A percentile compares a stretch with the other conserved stretches of the same genome.
Evolutionary conservation across 2,329 filamentous ascomycete species (phyloP).

Genomic region (Diaporthe aspalathi): DNA sequence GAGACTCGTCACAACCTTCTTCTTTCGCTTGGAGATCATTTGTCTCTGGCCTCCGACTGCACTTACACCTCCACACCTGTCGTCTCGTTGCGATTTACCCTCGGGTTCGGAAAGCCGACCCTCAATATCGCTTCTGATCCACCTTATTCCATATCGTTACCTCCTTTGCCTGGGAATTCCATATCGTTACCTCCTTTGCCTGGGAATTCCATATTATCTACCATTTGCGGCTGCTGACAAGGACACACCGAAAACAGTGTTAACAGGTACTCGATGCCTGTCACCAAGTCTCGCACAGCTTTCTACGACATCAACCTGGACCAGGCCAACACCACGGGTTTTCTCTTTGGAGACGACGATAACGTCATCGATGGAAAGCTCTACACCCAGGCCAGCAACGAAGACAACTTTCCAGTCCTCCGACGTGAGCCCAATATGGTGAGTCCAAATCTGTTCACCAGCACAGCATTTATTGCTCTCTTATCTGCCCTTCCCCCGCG

Average conservation of each 20-base stretch:
- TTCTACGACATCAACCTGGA: slow-evolving; percentile 76
- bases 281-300: slow-evolving; percentile 76
- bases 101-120: not conserved
- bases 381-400: slow-evolving; percentile 76
- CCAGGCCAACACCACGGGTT: slow-evolving; percentile 85
- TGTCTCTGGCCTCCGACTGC: not conserved
- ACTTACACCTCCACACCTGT: not conserved
- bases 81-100: not conserved
- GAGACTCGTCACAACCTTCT: not conserved
- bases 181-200: not conserved
- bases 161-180: not conserved
- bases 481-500: not conserved
- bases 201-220: no score
- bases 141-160: not conserved
- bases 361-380: slow-evolving; percentile 72
- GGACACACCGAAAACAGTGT: slow-evolving; percentile 60
- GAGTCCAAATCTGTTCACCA: slow-evolving; percentile 47
- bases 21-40: not conserved
- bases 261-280: slow-evolving; percentile 95
- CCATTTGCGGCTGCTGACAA: slow-evolving; percentile 32
- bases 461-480: not conserved
- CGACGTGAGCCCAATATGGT: slow-evolving; percentile 66
- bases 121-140: not conserved
- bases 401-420: slow-evolving; percentile 89
- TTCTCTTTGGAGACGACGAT: slow-evolving; percentile 87